A percentile compares a stretch with the other conserved stretches of the same genome.
Conservation (phyloP, 805 yeast genomes). For the Wickerhamomyces strasburgensis region DNA sequence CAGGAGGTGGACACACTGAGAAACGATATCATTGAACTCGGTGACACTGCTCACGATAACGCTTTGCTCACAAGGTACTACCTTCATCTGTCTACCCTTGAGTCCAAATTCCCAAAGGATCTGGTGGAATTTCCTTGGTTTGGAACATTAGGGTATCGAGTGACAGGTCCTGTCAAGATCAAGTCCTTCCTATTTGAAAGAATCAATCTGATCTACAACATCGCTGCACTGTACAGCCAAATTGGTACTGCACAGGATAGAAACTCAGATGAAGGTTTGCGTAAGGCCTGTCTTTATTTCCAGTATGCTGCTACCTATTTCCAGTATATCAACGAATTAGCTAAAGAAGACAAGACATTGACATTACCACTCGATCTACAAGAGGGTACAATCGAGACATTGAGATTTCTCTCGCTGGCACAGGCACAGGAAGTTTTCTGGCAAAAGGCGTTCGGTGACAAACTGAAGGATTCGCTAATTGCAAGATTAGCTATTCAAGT, state of each 20-base stretch:
- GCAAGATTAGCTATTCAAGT: conserved; percentile 64
- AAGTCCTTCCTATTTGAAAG: conserved; percentile 55
- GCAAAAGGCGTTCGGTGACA: conserved; percentile 56
- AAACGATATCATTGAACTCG: conserved; percentile 32
- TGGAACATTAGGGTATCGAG: conserved; percentile 56
- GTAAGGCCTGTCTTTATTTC: conserved; percentile 56
- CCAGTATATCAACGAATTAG: conserved; percentile 61
- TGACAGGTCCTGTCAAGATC: conserved; percentile 40
- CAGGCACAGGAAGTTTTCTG: conserved; percentile 88
- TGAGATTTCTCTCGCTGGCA: conserved; percentile 57
- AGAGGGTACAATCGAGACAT: conserved; percentile 41
- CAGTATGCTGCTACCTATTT: conserved; percentile 74
- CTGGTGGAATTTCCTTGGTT: conserved; percentile 66
- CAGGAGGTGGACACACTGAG: conserved; percentile 41
- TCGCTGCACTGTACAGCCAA: conserved; percentile 60
- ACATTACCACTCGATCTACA: conserved; percentile 44
- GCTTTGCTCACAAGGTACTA: conserved; percentile 41
- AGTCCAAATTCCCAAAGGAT: conserved; percentile 59
- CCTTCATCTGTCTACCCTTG: conserved; percentile 37
- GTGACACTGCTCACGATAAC: conserved; percentile 33
- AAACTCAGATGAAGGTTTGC: conserved; percentile 47
- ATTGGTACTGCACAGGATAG: conserved; percentile 45
- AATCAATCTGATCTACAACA: conserved; percentile 59
- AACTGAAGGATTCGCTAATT: conserved; percentile 53
- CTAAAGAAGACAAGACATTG: conserved; percentile 17